Base-by-base conservation (phyloP, 345 rosid species). In the Euphorbia peplus region DNA sequence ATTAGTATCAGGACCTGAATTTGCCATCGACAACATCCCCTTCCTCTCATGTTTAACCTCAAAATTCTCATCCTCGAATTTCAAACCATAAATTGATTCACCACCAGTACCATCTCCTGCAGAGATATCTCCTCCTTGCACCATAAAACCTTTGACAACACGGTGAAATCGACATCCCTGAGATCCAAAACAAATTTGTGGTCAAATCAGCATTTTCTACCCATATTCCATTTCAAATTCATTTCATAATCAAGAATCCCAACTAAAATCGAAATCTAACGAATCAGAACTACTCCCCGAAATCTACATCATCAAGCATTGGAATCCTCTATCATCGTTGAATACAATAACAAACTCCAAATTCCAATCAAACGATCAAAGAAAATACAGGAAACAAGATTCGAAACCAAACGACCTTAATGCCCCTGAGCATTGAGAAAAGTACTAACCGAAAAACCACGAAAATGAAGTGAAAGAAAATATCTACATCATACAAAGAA, bases 1-100 rank as follows among this genome's bases (percentile, higher is more conserved):
- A 68, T 95, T 95, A n/a, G 99, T 95, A 81, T 92, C 69, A 13
- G 93, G 83, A 28, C 97, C 98, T 52, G 91, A 59, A 69, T 90
- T 95, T 28, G 96, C 97, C 99, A 95, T 92, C 2, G 99, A 90
- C 15, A 95, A 67, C 90, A 92, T 88, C 54, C 99, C 98, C 75
- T 92, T 92, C 76, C 97, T 84, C 82, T 95, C 99, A 73, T 95
- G 99, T 68, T 95, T 95, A 69, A 88, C 10, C 2, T 87, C 90
- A 60, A 92, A 92, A 56, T 88, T 92, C 77, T 95, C 99, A 74
- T 95, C 97, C 44, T 91, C 93, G 71, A 92, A 95, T 48, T 95
- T 92, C 80, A 78, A 79, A 3, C 99, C 97, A 37, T 92, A 90
- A 47, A 95, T 86, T 1, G 98, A 90, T 77, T 95, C 99, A 71